Conservation (phyloP, 345 rosid genomes). For the Brassica nigra region DNA sequence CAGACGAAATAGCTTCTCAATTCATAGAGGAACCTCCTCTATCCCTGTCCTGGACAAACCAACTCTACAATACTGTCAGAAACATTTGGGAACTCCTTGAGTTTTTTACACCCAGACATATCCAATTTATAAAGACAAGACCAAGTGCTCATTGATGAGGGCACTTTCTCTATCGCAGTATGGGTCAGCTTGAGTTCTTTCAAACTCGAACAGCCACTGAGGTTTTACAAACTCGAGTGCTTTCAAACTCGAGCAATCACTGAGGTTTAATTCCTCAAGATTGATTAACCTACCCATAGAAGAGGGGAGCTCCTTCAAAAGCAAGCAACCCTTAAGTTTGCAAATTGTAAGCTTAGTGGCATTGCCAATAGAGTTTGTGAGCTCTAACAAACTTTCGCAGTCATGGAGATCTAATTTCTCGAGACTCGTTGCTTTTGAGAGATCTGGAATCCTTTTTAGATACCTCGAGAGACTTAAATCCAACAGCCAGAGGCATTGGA, state of each 20-base stretch:
- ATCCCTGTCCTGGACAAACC: not conserved
- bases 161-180: slow-evolving; percentile 24
- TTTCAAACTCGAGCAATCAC: not conserved
- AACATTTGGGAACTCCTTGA: not conserved
- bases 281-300: too few species aligned
- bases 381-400: too few species aligned
- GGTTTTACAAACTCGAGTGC: not conserved
- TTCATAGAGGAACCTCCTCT: not conserved
- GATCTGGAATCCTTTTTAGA: not conserved
- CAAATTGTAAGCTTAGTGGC: too few species aligned
- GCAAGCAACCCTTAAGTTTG: too few species aligned
- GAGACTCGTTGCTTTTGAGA: not conserved
- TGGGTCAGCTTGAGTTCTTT: not conserved
- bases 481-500: not conserved
- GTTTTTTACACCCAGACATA: not conserved
- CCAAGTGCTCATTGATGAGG: not conserved
- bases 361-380: too few species aligned
- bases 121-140: not conserved
- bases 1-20: not conserved
- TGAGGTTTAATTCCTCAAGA: not conserved
- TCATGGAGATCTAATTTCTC: not conserved
- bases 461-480: not conserved
- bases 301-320: too few species aligned
- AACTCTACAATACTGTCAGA: not conserved
- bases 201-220: slow-evolving; percentile 25